These are phyloP conservation scores for Aspergillus campestris DNA, from an alignment of 495 filamentous ascomycete species.

Conservation along the genomic window DNA sequence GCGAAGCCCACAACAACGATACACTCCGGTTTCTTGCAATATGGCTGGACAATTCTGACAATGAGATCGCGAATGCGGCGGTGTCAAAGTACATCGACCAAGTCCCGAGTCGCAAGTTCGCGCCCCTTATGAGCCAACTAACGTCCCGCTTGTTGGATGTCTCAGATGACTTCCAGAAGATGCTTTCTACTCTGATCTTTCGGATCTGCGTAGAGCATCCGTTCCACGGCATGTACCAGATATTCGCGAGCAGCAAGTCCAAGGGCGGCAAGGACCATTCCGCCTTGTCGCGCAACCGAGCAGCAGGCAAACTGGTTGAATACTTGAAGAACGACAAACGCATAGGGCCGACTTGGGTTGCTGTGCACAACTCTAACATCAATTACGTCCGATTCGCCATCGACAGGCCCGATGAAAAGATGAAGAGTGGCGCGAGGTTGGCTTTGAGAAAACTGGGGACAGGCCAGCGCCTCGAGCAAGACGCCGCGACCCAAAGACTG, in stretches of 20 bases:
- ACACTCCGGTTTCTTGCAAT: conserved; percentile 89
- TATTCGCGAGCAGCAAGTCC: conserved; percentile 70
- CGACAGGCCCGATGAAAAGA: conserved; percentile 48
- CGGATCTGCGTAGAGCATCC: conserved; percentile 87
- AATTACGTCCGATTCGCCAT: conserved; percentile 66
- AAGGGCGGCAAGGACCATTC: conserved; percentile 60
- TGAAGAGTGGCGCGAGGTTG: conserved; percentile 60
- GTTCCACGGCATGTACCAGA: conserved; percentile 92
- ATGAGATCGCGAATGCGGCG: conserved; percentile 63
- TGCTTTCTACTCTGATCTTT: conserved; percentile 63
- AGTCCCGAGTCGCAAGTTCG: conserved; percentile 88
- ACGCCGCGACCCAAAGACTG: conserved; percentile 49
- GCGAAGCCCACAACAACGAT: conserved; percentile 81
- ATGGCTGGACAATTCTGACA: conserved; percentile 78
- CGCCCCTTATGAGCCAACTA: conserved; percentile 87
- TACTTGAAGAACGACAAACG: conserved; percentile 44
- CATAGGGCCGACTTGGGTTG: conserved; percentile 47
- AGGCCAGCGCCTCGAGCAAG: conserved; percentile 48
- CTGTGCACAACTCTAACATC: conserved; percentile 63
- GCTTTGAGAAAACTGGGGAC: conserved; percentile 49
- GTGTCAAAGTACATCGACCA: conserved; percentile 58
- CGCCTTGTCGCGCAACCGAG: conserved; percentile 60
- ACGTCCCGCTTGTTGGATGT: conserved; percentile 78
- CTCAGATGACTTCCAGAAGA: conserved; percentile 58
- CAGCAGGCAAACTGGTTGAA: conserved; percentile 58